Base-by-base conservation (phyloP, 345 rosid genomes). In the Acer yangbiense region DNA sequence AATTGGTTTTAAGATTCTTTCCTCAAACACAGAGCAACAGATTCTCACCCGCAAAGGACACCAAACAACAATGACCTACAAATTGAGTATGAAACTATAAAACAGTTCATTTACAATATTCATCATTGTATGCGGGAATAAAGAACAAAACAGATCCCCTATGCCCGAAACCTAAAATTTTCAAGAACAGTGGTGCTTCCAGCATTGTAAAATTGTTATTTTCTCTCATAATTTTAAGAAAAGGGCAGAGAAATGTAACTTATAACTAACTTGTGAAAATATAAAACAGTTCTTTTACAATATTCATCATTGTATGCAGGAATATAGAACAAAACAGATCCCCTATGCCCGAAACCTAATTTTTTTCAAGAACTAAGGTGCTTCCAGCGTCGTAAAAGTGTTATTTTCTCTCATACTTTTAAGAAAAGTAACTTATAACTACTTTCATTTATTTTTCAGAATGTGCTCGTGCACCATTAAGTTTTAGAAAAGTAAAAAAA, bases 1-100 rank as follows among this genome's bases (percentile, higher is more conserved):
- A 76, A 35, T 61, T 27, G 52, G 21, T 17, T 41, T 44, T 9
- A 41, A 60, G 43, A 48, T 67, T 71, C 66, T 74, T 62, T 16
- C 6, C 55, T 16, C 13, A 73, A 6, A 20, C 23, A 62, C 76
- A 60, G 7, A 52, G n/a, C 7, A 16, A 54, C n/a, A 54, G 46
- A 16, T 4, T 54, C 58, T n/a, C 7, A 35, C 39, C 39, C 39
- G 18, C 32, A 68, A 44, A 44, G 57, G 50, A 44, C 10, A 10
- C 55, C 55, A 21, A 54, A 44, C 20, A 44, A 21, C 11, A 68
- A 43, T n/a, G 71, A 43, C 16, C 32, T 54, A 52, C 57, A 52
- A 52, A 14, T 12, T 54, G 58, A 17, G 58, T 16, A 54, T 14
- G 58, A 54, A 54, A 54, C n/a, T 54, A 54, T 16, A 54, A 52